A percentile compares a stretch with the other conserved stretches of the same genome.
Evolutionary conservation across 2,329 filamentous ascomycete species (phyloP).

Genomic region (Fusarium sp.): DNA sequence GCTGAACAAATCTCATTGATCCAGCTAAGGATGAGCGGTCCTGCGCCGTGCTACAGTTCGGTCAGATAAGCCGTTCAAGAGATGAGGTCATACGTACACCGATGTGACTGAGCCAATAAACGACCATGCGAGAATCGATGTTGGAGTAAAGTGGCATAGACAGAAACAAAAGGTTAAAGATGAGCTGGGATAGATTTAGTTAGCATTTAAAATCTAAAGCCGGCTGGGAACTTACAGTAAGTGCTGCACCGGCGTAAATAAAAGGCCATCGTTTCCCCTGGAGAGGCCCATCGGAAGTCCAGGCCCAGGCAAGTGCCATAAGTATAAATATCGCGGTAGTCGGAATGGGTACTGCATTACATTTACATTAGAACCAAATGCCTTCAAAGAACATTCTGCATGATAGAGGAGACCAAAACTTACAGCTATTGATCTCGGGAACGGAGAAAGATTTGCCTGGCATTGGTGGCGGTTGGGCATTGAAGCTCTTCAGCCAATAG

Average conservation of each 20-base stretch:
- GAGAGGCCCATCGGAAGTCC: constrained; percentile 34
- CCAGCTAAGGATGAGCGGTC: constrained; percentile 40
- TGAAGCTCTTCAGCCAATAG: constrained; percentile 38
- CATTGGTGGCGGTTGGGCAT: constrained; percentile 23
- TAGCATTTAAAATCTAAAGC: not conserved
- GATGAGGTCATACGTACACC: constrained; percentile 22
- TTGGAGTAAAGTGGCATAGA: constrained; percentile 34
- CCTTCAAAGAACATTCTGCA: too few species aligned
- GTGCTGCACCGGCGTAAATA: constrained; percentile 29
- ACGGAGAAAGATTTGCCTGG: constrained; percentile 25
- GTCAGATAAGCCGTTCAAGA: not conserved
- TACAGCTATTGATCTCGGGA: constrained; percentile 28
- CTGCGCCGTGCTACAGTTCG: constrained; percentile 21
- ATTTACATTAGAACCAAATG: not conserved
- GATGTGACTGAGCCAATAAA: constrained; percentile 40
- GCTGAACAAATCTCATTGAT: constrained; percentile 38
- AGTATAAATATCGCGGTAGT: constrained; percentile 33
- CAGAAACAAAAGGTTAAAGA: constrained; percentile 18
- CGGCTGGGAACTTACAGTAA: constrained; percentile 15
- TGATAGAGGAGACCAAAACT: not conserved
- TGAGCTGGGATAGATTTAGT: constrained; percentile 8
- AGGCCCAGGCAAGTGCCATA: constrained; percentile 29
- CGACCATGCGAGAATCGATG: constrained; percentile 16
- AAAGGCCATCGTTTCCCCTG: constrained; percentile 32
- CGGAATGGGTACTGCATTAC: constrained; percentile 24